Evolutionary conservation across 805 yeast genomes (phyloP).

Genomic region (Myxozyma neotropica): DNA sequence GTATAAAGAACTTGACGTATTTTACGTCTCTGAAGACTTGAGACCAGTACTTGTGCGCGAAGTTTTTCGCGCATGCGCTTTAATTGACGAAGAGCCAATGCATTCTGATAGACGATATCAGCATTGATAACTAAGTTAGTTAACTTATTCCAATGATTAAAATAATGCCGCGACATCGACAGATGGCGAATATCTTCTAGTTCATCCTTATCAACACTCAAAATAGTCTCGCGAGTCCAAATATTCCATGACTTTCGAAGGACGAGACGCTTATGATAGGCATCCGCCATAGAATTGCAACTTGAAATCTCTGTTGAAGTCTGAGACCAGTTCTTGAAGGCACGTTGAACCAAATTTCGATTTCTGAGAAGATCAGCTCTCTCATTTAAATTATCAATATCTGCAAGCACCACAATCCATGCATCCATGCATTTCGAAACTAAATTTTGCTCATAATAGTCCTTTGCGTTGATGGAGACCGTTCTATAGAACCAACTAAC

Average conservation of each 20-base stretch:
- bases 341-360: background rate
- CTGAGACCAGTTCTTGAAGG: slow-evolving; percentile 6
- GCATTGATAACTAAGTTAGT: slow-evolving; percentile 10
- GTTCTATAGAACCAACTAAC: slow-evolving; percentile 8
- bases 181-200: background rate
- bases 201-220: background rate
- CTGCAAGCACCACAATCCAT: slow-evolving; percentile 8
- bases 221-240: slow-evolving; percentile 10
- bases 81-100: background rate
- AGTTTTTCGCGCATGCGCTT: slow-evolving; percentile 19
- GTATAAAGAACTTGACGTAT: slow-evolving; percentile 2
- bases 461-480: slow-evolving; percentile 1
- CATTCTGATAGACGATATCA: slow-evolving; percentile 9
- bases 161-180: background rate
- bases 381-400: slow-evolving; percentile 4
- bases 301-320: background rate
- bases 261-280: slow-evolving; percentile 11
- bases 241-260: slow-evolving; percentile 14
- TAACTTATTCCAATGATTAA: slow-evolving; percentile 10
- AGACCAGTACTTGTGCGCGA: slow-evolving; percentile 8
- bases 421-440: background rate
- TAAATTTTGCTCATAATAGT: slow-evolving; percentile 4
- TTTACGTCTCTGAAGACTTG: background rate
- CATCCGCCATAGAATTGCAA: slow-evolving; percentile 12
- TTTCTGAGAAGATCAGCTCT: slow-evolving; percentile 8